Conservation (phyloP, 768 basidiomycete genomes). For the Chalciporus sphaerocephalus region DNA sequence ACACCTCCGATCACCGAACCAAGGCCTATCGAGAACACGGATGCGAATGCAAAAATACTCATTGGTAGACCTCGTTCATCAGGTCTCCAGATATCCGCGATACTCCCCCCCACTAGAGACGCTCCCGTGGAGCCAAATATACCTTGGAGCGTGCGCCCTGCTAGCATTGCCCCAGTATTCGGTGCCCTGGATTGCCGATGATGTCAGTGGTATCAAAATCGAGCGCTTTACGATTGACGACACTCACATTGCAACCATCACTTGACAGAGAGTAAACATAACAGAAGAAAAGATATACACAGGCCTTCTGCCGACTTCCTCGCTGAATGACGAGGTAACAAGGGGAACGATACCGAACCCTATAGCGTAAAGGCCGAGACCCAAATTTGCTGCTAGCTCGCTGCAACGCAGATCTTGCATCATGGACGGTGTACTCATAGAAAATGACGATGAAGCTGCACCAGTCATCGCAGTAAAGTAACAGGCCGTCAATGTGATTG, state of each 20-base stretch:
- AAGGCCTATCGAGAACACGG: conserved; percentile 54
- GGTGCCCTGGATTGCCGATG: conserved; percentile 26
- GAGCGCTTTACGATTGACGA: not conserved
- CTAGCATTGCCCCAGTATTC: conserved; percentile 51
- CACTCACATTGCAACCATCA: conserved; percentile 34
- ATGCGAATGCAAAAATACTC: conserved; percentile 60
- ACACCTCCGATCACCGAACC: conserved; percentile 63
- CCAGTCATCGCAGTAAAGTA: conserved; percentile 23
- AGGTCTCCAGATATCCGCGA: conserved; percentile 66
- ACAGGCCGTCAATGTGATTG: conserved; percentile 32
- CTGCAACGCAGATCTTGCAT: conserved; percentile 40
- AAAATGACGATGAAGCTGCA: conserved; percentile 47
- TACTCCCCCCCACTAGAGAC: conserved; percentile 64
- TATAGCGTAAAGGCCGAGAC: conserved; percentile 49
- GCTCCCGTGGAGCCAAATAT: conserved; percentile 60
- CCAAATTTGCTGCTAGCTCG: conserved; percentile 41
- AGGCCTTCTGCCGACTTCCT: conserved; percentile 65
- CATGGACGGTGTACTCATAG: conserved; percentile 55
- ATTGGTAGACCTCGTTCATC: conserved; percentile 70
- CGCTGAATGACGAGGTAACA: conserved; percentile 62
- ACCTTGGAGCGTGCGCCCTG: conserved; percentile 58
- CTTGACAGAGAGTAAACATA: conserved; percentile 49
- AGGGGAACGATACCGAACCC: conserved; percentile 62
- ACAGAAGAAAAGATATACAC: conserved; percentile 51
- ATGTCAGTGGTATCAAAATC: not conserved